phyloP scores from a whole-genome alignment of 2,329 filamentous ascomycete genomes.

The Sarocladium oryzae region DNA sequence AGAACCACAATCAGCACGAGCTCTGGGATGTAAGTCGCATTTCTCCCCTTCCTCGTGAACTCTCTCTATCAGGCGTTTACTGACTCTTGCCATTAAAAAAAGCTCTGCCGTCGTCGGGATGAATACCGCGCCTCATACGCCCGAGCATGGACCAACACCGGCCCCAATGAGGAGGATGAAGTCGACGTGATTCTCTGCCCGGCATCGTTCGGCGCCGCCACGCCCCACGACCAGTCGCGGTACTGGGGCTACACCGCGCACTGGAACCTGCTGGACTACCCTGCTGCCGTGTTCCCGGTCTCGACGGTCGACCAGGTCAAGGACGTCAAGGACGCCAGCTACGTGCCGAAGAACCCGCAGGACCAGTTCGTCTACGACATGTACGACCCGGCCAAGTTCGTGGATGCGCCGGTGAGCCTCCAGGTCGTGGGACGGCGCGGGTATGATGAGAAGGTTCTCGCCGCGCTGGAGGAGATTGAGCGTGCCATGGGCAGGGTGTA shows the following conservation, averaged over 20 bases:
- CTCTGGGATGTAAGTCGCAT: slow-evolving; percentile 30
- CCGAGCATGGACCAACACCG: slow-evolving; percentile 30
- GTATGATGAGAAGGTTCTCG: slow-evolving; percentile 21
- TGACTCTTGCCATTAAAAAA: neutral
- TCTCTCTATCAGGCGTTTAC: too few species aligned
- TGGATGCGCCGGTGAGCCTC: slow-evolving; percentile 19
- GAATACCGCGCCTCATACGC: slow-evolving; percentile 31
- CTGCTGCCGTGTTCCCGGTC: slow-evolving; percentile 54
- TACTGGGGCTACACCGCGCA: slow-evolving; percentile 61
- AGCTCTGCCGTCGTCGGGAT: slow-evolving; percentile 31
- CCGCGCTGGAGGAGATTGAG: slow-evolving; percentile 12
- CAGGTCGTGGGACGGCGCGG: slow-evolving; percentile 22
- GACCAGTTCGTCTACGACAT: slow-evolving; percentile 34
- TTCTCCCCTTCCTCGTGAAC: neutral
- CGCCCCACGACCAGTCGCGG: slow-evolving; percentile 33
- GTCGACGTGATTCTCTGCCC: slow-evolving; percentile 60
- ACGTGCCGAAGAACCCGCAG: slow-evolving; percentile 21
- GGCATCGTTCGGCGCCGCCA: slow-evolving; percentile 43
- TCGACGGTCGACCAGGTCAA: slow-evolving; percentile 20
- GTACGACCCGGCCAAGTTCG: slow-evolving; percentile 20
- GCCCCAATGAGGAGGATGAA: slow-evolving; percentile 17
- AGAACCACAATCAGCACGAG: slow-evolving; percentile 30
- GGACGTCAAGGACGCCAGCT: slow-evolving; percentile 18
- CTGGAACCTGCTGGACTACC: slow-evolving; percentile 66
- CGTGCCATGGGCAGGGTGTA: slow-evolving; percentile 10